phyloP scores from a whole-genome alignment of 495 filamentous ascomycete genomes.

The Cercophora sp. region DNA sequence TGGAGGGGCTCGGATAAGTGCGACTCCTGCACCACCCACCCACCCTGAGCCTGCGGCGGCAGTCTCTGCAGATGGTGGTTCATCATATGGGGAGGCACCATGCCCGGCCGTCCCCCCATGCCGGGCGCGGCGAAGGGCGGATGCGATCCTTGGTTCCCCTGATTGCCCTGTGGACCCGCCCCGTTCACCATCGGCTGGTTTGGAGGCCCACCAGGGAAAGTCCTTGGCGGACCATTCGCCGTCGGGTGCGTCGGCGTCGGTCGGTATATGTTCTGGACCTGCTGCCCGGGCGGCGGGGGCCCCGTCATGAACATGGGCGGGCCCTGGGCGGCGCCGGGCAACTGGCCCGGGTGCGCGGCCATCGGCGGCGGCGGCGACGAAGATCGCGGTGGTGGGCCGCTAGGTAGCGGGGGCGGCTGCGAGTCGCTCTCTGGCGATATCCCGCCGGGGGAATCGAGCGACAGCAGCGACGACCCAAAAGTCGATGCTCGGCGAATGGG shows the following conservation, averaged over 20 bases:
- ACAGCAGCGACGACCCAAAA: constrained; percentile 38
- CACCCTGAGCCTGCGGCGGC: constrained; percentile 21
- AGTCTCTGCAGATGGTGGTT: constrained; percentile 26
- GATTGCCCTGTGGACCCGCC: constrained; percentile 4
- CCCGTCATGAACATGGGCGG: constrained; percentile 13
- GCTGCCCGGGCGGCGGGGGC: constrained; percentile 13
- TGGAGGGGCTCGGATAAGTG: constrained; percentile 43
- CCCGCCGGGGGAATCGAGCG: constrained; percentile 11
- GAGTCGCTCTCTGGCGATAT: constrained; percentile 4
- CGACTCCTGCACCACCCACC: constrained; percentile 45
- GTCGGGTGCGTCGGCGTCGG: constrained; percentile 18
- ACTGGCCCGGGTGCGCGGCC: constrained; percentile 5
- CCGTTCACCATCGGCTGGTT: constrained; percentile 16
- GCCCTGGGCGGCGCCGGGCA: background rate
- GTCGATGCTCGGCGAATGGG: constrained; percentile 52
- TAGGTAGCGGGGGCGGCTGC: constrained; percentile 4
- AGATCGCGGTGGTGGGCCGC: background rate
- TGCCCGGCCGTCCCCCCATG: constrained; percentile 9
- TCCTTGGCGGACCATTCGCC: constrained; percentile 15
- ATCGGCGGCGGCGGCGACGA: background rate
- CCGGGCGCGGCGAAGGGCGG: constrained; percentile 3
- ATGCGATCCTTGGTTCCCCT: constrained; percentile 11
- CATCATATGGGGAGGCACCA: constrained; percentile 22
- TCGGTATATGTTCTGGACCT: constrained; percentile 26
- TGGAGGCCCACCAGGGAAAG: constrained; percentile 9